phyloP scores from a whole-genome alignment of 768 basidiomycete genomes.

The Phlegmacium glaucopus region DNA sequence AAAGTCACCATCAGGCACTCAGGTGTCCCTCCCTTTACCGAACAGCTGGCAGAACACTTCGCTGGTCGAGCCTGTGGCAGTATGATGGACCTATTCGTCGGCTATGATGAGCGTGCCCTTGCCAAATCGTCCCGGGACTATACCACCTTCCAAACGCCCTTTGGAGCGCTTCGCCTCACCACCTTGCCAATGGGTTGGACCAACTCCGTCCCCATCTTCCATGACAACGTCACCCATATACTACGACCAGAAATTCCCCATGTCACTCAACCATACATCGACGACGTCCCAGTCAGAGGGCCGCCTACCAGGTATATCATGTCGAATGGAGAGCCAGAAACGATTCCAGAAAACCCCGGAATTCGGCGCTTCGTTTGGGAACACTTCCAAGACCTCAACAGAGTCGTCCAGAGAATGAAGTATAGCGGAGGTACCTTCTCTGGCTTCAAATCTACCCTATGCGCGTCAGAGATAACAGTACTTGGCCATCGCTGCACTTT shows the following conservation, averaged over 20 bases:
- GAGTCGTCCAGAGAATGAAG: constrained; percentile 33
- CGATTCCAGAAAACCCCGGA: constrained; percentile 19
- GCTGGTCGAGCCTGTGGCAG: constrained; percentile 7
- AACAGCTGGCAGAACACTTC: constrained; percentile 14
- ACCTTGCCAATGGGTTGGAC: constrained; percentile 15
- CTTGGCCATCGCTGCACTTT: too few species aligned
- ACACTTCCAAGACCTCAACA: constrained; percentile 31
- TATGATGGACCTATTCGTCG: constrained; percentile 8
- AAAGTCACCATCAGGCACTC: constrained; percentile 13
- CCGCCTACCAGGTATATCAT: constrained; percentile 26
- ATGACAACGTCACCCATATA: constrained; percentile 15
- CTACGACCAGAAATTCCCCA: not conserved
- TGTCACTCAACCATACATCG: constrained; percentile 14
- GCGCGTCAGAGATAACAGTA: too few species aligned
- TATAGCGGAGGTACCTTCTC: constrained; percentile 29
- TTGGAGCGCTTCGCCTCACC: constrained; percentile 10
- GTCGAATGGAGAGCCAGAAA: constrained; percentile 15
- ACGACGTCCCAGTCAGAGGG: constrained; percentile 17
- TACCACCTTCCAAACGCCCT: constrained; percentile 13
- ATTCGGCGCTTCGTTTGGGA: constrained; percentile 36
- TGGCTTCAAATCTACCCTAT: too few species aligned
- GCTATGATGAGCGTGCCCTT: constrained; percentile 9
- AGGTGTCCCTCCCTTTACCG: constrained; percentile 12
- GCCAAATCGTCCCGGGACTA: constrained; percentile 9
- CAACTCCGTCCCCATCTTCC: constrained; percentile 16